A percentile compares a stretch with the other conserved stretches of the same genome.
Evolutionary conservation across 2,329 filamentous ascomycete species (phyloP).

Genomic region (Talaromyces sp.): DNA sequence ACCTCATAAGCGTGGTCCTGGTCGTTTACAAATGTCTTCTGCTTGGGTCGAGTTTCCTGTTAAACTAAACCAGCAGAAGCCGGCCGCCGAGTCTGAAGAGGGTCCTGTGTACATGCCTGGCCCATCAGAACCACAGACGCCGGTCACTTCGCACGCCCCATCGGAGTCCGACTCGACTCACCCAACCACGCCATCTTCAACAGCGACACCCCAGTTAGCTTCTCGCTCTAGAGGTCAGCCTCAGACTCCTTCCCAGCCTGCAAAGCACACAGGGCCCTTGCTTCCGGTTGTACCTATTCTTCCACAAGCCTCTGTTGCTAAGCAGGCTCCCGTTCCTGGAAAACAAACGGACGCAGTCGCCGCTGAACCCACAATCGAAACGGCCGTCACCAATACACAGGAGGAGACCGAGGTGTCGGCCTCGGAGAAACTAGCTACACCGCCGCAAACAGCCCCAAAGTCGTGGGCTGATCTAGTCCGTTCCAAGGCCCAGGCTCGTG

Average conservation of each 20-base stretch:
- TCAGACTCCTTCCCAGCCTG: constrained; percentile 24
- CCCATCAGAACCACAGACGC: constrained; percentile 48
- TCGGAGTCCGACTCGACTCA: constrained; percentile 52
- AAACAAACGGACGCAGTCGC: constrained; percentile 22
- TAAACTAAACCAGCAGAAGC: constrained; percentile 30
- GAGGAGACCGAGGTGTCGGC: constrained; percentile 3
- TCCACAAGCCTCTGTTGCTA: constrained; percentile 31
- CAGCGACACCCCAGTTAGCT: constrained; percentile 27
- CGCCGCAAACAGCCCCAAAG: constrained; percentile 47
- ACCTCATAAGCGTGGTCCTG: constrained; percentile 41
- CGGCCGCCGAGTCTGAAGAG: constrained; percentile 18
- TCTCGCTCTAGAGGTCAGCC: constrained; percentile 27
- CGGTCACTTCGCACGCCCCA: constrained; percentile 52
- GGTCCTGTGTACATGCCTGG: constrained; percentile 13
- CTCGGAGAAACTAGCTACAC: constrained; percentile 31
- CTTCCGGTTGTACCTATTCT: constrained; percentile 48
- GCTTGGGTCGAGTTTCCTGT: constrained; percentile 46
- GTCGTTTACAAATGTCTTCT: constrained; percentile 27
- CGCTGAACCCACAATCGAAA: constrained; percentile 19
- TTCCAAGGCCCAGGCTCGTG: constrained; percentile 36
- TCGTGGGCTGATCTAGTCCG: constrained; percentile 66
- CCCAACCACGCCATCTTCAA: constrained; percentile 52
- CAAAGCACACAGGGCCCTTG: constrained; percentile 32
- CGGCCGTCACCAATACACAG: not conserved
- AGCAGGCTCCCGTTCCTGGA: constrained; percentile 26